Evolutionary conservation across 2,329 filamentous ascomycete genomes (phyloP).

Genomic region (Lachnellula subtilissima): DNA sequence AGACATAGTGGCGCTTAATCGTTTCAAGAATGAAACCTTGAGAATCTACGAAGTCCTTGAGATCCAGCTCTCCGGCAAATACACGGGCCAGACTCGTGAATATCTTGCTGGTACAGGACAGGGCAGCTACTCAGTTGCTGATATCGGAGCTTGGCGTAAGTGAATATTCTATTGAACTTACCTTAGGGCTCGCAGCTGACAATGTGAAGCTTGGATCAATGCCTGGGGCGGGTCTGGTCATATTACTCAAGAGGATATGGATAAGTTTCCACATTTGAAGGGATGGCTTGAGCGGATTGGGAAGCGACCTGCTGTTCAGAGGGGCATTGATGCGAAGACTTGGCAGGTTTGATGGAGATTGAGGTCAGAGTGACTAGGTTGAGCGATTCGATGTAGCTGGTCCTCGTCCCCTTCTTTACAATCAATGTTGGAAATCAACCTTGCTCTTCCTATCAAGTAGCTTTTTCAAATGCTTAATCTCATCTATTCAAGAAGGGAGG

Average conservation of each 20-base stretch:
- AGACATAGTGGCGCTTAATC: constrained; percentile 39
- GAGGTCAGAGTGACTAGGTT: neutral
- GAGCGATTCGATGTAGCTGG: neutral
- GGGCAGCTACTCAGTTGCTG: constrained; percentile 50
- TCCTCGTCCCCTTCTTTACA: neutral
- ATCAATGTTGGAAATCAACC: neutral
- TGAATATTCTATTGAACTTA: neutral
- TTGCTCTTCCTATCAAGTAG: too few relatives aligned
- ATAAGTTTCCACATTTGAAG: constrained; percentile 45
- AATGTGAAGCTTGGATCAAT: constrained; percentile 39
- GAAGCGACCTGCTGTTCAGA: constrained; percentile 15
- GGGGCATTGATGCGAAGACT: constrained; percentile 33
- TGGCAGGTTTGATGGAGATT: constrained; percentile 19
- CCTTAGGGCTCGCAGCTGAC: neutral
- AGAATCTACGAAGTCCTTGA: constrained; percentile 52
- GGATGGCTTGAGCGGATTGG: constrained; percentile 50
- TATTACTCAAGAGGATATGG: constrained; percentile 41
- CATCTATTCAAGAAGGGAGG: too few relatives aligned
- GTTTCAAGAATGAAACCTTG: constrained; percentile 47
- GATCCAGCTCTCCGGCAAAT: constrained; percentile 48
- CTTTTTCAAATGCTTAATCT: too few relatives aligned
- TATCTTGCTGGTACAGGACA: constrained; percentile 49
- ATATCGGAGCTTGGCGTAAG: constrained; percentile 45
- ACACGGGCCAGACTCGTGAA: constrained; percentile 42
- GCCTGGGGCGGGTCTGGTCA: constrained; percentile 40